A percentile compares a stretch with the other conserved stretches of the same genome.
Conservation (phyloP, 495 filamentous ascomycete genomes). For the Annulohypoxylon stygium region DNA sequence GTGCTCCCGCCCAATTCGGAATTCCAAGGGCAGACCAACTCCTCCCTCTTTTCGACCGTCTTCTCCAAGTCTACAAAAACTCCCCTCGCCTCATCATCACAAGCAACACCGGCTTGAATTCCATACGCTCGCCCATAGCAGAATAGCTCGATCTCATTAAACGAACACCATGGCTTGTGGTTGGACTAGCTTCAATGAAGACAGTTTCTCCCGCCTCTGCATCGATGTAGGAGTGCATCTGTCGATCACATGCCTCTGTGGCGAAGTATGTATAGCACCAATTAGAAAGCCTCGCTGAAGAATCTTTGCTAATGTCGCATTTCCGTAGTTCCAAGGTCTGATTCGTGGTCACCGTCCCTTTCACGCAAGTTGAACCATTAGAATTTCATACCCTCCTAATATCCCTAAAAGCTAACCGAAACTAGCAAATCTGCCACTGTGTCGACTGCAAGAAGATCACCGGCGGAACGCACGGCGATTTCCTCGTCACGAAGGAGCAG, state of each 20-base stretch:
- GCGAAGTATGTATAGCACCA: conserved; percentile 19
- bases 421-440: conserved; percentile 36
- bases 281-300: background rate
- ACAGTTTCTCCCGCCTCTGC: background rate
- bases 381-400: background rate
- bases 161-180: background rate
- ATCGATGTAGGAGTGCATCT: background rate
- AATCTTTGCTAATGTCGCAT: conserved; percentile 12
- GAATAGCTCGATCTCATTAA: background rate
- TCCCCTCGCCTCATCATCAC: background rate
- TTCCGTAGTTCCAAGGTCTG: conserved; percentile 8
- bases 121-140: background rate
- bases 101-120: background rate
- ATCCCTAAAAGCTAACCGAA: conserved; percentile 12
- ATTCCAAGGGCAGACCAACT: background rate
- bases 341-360: conserved; percentile 6
- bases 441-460: conserved; percentile 32
- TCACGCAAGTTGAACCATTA: conserved; percentile 22
- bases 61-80: background rate
- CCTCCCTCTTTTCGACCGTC: background rate
- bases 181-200: background rate
- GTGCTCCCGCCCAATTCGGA: background rate
- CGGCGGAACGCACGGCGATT: conserved; percentile 20
- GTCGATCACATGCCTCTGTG: conserved; percentile 31
- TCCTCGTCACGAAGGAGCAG: conserved; percentile 1